A percentile compares a stretch with the other conserved stretches of the same genome.
These are phyloP conservation scores for Penicillium diatomitis DNA, from an alignment of 495 filamentous ascomycete genomes.

Conservation along the genomic window DNA sequence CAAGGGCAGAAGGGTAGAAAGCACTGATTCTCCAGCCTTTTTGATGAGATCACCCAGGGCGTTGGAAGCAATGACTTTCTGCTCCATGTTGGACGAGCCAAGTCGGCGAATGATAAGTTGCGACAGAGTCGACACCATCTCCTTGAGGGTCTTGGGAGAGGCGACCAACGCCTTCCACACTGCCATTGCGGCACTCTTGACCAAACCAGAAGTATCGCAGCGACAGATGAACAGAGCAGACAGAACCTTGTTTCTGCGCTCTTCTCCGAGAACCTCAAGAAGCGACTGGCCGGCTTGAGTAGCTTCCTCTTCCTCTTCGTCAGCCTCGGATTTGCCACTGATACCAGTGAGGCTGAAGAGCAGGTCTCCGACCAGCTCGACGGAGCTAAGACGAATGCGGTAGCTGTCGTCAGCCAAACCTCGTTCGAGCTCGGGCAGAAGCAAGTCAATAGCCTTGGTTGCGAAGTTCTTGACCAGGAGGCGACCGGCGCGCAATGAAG, in stretches of 20 bases:
- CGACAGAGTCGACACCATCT: slow-evolving; percentile 86
- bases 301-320: slow-evolving; percentile 68
- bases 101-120: slow-evolving; percentile 91
- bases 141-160: slow-evolving; percentile 84
- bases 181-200: slow-evolving; percentile 79
- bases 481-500: slow-evolving; percentile 82
- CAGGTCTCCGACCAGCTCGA: slow-evolving; percentile 92
- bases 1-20: slow-evolving; percentile 79
- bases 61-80: slow-evolving; percentile 96
- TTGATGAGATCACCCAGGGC: slow-evolving; percentile 92
- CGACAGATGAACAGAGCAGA: slow-evolving; percentile 96
- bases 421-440: slow-evolving; percentile 89
- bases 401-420: slow-evolving; percentile 93
- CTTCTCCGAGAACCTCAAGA: slow-evolving; percentile 86
- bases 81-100: slow-evolving; percentile 93
- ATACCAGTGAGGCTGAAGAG: slow-evolving; percentile 98
- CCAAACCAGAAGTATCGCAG: slow-evolving; percentile 89
- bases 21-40: slow-evolving; percentile 88
- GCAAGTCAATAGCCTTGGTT: slow-evolving; percentile 82
- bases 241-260: slow-evolving; percentile 89
- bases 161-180: slow-evolving; percentile 98
- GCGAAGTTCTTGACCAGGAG: slow-evolving; percentile 97
- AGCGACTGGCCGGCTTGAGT: slow-evolving; percentile 83
- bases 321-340: slow-evolving; percentile 70
- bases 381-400: slow-evolving; percentile 93